These are phyloP conservation scores for Metschnikowia orientalis DNA, from an alignment of 805 yeast species.

Conservation along the genomic window DNA sequence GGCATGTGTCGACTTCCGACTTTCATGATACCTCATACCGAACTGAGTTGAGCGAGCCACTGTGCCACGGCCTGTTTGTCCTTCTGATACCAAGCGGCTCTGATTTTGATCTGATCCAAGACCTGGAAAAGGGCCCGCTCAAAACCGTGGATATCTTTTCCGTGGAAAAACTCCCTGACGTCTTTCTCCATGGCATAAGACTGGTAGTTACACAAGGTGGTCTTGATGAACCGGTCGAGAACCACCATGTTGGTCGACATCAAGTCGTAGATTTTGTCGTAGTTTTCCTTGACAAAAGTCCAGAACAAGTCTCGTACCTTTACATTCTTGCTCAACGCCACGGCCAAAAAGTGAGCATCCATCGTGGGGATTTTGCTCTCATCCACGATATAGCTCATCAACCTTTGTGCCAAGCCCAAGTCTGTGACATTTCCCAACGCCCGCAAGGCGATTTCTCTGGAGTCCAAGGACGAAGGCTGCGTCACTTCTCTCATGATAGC, in stretches of 20 bases:
- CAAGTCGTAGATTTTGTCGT: slow-evolving; percentile 38
- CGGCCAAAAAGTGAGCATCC: slow-evolving; percentile 54
- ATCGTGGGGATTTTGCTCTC: slow-evolving; percentile 47
- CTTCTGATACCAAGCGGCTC: slow-evolving; percentile 48
- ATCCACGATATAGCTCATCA: slow-evolving; percentile 40
- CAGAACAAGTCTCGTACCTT: slow-evolving; percentile 42
- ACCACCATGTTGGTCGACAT: slow-evolving; percentile 50
- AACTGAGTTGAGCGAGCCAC: slow-evolving; percentile 39
- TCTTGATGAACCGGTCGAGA: slow-evolving; percentile 43
- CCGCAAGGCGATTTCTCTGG: slow-evolving; percentile 52
- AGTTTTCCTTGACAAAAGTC: slow-evolving; percentile 47
- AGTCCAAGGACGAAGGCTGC: slow-evolving; percentile 52
- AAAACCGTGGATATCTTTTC: slow-evolving; percentile 48
- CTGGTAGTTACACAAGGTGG: slow-evolving; percentile 34
- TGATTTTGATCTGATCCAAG: slow-evolving; percentile 49
- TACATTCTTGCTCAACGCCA: slow-evolving; percentile 44
- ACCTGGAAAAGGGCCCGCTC: slow-evolving; percentile 52
- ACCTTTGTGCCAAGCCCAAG: slow-evolving; percentile 28
- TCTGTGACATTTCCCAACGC: slow-evolving; percentile 49
- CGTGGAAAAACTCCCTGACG: slow-evolving; percentile 40
- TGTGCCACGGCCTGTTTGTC: slow-evolving; percentile 38
- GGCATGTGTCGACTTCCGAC: no score
- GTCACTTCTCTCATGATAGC: slow-evolving; percentile 44
- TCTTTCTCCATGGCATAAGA: slow-evolving; percentile 20
- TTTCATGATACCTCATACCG: no score